Evolutionary conservation across 495 filamentous ascomycete genomes (phyloP).

Genomic region (Cercophora samala): DNA sequence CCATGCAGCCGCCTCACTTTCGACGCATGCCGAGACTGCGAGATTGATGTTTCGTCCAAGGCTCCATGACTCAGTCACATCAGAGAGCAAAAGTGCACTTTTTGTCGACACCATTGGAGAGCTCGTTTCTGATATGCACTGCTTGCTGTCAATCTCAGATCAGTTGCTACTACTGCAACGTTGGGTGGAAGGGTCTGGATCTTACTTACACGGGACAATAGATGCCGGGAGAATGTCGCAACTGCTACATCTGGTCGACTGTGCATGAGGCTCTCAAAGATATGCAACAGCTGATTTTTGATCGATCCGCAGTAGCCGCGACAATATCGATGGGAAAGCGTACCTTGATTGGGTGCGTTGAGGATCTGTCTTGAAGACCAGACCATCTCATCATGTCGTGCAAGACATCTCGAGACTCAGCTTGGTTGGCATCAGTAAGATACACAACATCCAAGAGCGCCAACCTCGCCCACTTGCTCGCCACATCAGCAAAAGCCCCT

Average conservation of each 20-base stretch:
- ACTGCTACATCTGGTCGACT: background rate
- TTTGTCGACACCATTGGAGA: slow-evolving; percentile 9
- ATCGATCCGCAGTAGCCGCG: slow-evolving; percentile 9
- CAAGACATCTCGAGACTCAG: background rate
- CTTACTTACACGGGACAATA: slow-evolving; percentile 2
- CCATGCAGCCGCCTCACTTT: slow-evolving; percentile 23
- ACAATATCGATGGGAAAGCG: background rate
- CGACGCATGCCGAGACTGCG: slow-evolving; percentile 9
- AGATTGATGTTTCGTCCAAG: slow-evolving; percentile 8
- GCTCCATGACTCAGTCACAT: slow-evolving; percentile 13
- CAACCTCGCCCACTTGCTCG: background rate
- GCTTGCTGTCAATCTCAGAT: background rate
- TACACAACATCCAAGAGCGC: background rate
- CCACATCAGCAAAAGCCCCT: background rate
- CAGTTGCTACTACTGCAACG: background rate
- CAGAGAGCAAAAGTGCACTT: slow-evolving; percentile 1
- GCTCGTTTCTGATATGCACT: background rate
- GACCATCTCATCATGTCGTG: background rate
- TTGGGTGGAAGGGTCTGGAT: slow-evolving; percentile 4
- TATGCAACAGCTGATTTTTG: background rate
- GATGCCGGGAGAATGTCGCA: background rate
- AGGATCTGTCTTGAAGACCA: background rate
- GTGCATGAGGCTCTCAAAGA: slow-evolving; percentile 2
- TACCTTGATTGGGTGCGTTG: background rate
- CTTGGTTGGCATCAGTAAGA: background rate